These are phyloP conservation scores for Leucocoprinus sp. DNA, from an alignment of 768 basidiomycete genomes.

Conservation along the genomic window DNA sequence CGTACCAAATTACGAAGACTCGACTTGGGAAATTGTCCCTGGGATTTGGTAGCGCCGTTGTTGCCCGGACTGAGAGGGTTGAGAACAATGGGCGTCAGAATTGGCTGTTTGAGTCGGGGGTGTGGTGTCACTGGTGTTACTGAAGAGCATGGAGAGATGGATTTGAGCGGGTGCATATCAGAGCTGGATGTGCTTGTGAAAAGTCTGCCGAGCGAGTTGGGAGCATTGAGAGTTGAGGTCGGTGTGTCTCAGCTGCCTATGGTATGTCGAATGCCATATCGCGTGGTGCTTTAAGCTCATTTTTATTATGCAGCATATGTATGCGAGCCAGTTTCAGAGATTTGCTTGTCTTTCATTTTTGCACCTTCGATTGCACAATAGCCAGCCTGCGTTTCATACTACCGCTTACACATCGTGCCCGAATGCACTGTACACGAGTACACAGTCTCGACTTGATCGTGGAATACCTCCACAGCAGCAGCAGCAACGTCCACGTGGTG, in stretches of 20 bases:
- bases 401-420: slow-evolving; percentile 26
- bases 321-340: slow-evolving; percentile 35
- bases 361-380: slow-evolving; percentile 40
- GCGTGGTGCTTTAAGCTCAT: background rate
- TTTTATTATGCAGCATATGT: slow-evolving; percentile 36
- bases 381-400: background rate
- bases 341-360: slow-evolving; percentile 52
- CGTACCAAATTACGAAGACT: slow-evolving; percentile 43
- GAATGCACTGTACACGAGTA: too few species aligned
- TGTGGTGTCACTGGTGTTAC: background rate
- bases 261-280: slow-evolving; percentile 23
- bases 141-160: background rate
- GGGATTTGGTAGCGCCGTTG: slow-evolving; percentile 46
- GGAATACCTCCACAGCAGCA: slow-evolving; percentile 16
- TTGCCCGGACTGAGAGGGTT: slow-evolving; percentile 44
- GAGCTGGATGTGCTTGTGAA: slow-evolving; percentile 7
- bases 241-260: slow-evolving; percentile 43
- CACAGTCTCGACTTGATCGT: too few species aligned
- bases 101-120: slow-evolving; percentile 21
- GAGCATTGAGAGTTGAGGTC: slow-evolving; percentile 52
- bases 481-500: slow-evolving; percentile 27
- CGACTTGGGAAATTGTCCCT: slow-evolving; percentile 59
- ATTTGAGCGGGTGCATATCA: background rate
- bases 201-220: slow-evolving; percentile 25
- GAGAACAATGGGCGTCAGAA: slow-evolving; percentile 50